Evolutionary conservation across 2,329 filamentous ascomycete genomes (phyloP), one percentile per base, ranked within the genome.

Genomic region (Alternaria tenuissima): DNA sequence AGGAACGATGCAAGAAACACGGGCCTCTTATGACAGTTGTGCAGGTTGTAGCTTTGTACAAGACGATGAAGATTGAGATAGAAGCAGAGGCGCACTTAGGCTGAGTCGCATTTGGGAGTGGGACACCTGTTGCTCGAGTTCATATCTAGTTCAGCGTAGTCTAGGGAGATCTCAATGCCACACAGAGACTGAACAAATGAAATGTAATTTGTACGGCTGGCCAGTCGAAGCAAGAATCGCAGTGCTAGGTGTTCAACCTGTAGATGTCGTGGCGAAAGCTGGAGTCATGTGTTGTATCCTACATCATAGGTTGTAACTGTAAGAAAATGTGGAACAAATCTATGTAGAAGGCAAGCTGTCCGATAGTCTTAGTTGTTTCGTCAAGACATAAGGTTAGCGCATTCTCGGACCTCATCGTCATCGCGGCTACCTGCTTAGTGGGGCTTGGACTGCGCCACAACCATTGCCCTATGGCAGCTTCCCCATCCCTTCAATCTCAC

Each of bases 21-120:
- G 65, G 64, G 16, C 72, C 71, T 24, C 47, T 75, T 12, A 39
- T 70, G 59, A 73, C 72, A 2, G 59, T 57, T 7, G 66, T 75
- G 24, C 65, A 65, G 34, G 71, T 72, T 1, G 52, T 55, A 18
- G 53, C 59, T 18, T 59, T 76, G 58, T 73, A 67, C 36, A 57
- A 56, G 11, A 63, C 47, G 5, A 72, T 71, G 67, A 63, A 59
- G 34, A 52, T 75, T 38, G 72, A 75, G 54, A 68, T 75, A 26
- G 72, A 74, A 56, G 71, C 65, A 9, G 62, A 66, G 49, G 71
- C 69, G 20, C 49, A 57, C 36, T 55, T 65, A 16, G 63, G 51
- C 12, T 64, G 44, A 43, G 32, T 6, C 8, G 4, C 12, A n/a
- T n/a, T 18, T 4, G 30, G 11, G 28, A 11, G 42, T 5, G 41